phyloP scores from a whole-genome alignment of 2,329 filamentous ascomycete species.

The Simplicillium sp. region DNA sequence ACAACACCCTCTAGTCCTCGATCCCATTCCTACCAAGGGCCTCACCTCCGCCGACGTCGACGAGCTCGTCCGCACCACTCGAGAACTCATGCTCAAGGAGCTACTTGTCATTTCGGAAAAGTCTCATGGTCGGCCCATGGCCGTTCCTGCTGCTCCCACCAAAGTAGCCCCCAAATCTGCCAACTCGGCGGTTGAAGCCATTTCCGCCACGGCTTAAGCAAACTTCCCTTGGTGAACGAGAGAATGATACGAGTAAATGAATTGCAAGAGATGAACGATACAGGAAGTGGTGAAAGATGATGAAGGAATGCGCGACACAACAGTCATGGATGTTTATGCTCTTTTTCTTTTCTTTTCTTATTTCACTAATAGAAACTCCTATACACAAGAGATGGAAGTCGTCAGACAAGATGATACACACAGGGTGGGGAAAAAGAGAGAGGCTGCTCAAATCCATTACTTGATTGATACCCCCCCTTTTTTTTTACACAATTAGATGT shows the following conservation, averaged over 20 bases:
- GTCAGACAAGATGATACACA: not conserved
- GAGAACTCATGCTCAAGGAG: conserved; percentile 67
- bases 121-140: conserved; percentile 30
- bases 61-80: conserved; percentile 55
- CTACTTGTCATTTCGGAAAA: conserved; percentile 43
- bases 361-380: not conserved
- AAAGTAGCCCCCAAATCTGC: conserved; percentile 13
- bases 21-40: conserved; percentile 68
- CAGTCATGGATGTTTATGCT: not conserved
- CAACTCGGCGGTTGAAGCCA: conserved; percentile 19
- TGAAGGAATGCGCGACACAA: too few relatives aligned
- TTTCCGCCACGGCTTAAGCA: too few relatives aligned
- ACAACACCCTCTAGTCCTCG: conserved; percentile 47
- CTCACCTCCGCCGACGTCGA: conserved; percentile 72
- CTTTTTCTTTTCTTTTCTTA: not conserved
- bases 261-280: conserved; percentile 4
- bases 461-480: conserved; percentile 8
- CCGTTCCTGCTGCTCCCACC: conserved; percentile 13
- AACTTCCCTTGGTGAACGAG: not conserved
- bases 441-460: not conserved
- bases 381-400: conserved; percentile 1
- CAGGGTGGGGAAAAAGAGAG: not conserved
- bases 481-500: too few relatives aligned
- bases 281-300: not conserved
- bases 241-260: conserved; percentile 1